A percentile compares a stretch with the other conserved stretches of the same genome.
These are phyloP conservation scores for Eutrema heterophyllum DNA, from an alignment of 345 rosid species.

Conservation along the genomic window DNA sequence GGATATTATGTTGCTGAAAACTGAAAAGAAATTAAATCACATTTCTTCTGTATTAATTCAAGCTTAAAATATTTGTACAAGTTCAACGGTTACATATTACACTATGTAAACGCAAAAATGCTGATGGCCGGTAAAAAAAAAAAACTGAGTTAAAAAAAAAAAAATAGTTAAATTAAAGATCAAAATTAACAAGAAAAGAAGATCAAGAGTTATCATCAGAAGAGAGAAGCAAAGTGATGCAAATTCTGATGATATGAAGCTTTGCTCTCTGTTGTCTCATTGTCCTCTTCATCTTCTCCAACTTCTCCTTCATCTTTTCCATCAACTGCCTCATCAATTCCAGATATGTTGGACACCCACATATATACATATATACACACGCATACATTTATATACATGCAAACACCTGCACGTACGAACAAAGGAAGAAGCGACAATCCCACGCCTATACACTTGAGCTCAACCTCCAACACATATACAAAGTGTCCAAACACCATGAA, in stretches of 20 bases:
- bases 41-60: neutral
- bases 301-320: conserved; percentile 41
- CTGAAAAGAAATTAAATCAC: neutral
- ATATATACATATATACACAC: conserved; percentile 14
- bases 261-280: conserved; percentile 60
- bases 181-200: neutral
- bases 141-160: neutral
- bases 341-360: conserved; percentile 12
- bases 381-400: conserved; percentile 12
- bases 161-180: neutral
- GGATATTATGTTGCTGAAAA: conserved; percentile 10
- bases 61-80: conserved; percentile 15
- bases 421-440: conserved; percentile 20
- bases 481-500: conserved; percentile 27
- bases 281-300: conserved; percentile 55
- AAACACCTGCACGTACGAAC: conserved; percentile 21
- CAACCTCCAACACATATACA: conserved; percentile 24
- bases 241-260: conserved; percentile 52
- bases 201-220: conserved; percentile 31
- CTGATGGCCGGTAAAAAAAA: neutral
- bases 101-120: conserved; percentile 7
- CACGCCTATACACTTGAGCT: conserved; percentile 12
- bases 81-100: conserved; percentile 12
- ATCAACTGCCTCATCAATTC: conserved; percentile 21
- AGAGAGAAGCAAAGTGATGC: conserved; percentile 66